Evolutionary conservation across 2,329 filamentous ascomycete genomes (phyloP).

Genomic region (Cadophora sp.): DNA sequence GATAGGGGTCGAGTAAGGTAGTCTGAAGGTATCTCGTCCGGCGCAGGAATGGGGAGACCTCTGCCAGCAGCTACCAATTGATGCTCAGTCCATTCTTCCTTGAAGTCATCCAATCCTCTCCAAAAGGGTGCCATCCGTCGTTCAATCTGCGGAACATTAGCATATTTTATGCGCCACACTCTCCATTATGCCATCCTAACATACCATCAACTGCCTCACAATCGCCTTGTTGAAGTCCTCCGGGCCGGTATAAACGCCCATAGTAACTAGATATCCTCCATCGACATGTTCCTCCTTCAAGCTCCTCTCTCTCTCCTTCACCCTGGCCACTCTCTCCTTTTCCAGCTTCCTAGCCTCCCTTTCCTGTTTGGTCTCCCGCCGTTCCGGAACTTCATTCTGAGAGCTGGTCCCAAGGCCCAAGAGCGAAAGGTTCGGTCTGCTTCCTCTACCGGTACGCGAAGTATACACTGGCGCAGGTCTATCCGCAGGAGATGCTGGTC

Average conservation of each 20-base stretch:
- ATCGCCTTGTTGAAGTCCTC: conserved; percentile 93
- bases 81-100: conserved; percentile 88
- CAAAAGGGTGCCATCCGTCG: conserved; percentile 92
- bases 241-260: conserved; percentile 88
- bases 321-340: conserved; percentile 75
- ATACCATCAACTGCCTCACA: conserved; percentile 88
- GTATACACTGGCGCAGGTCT: conserved; percentile 36
- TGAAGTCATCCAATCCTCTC: conserved; percentile 90
- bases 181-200: conserved; percentile 16
- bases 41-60: conserved; percentile 81
- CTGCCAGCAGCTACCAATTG: conserved; percentile 92
- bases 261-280: conserved; percentile 91
- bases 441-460: conserved; percentile 40
- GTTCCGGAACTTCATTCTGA: conserved; percentile 47
- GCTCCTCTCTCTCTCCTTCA: conserved; percentile 88
- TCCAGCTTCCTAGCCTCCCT: conserved; percentile 86
- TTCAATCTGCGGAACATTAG: conserved; percentile 72
- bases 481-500: conserved; percentile 38
- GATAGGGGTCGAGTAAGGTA: conserved; percentile 57
- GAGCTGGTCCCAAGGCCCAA: conserved; percentile 42
- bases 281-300: conserved; percentile 92
- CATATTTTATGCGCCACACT: conserved; percentile 4
- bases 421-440: conserved; percentile 44
- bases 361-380: conserved; percentile 90
- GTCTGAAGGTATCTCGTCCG: conserved; percentile 83